Evolutionary conservation across 1,284 basidiomycete genomes (phyloP).

Genomic region (Microbotryomycetes sp.): DNA sequence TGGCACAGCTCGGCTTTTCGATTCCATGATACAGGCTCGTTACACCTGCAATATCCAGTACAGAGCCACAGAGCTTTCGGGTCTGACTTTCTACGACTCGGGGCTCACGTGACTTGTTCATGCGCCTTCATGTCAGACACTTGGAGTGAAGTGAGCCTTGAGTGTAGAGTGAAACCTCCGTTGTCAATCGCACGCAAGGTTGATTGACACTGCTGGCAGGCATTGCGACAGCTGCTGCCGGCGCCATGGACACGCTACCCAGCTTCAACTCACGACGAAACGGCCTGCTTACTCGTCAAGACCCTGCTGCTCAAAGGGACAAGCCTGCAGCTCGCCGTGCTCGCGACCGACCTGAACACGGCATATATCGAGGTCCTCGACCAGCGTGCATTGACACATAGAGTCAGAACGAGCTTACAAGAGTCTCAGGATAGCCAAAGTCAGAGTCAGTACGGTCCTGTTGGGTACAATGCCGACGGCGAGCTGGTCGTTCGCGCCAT

Average conservation of each 20-base stretch:
- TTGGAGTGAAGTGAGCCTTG: no score
- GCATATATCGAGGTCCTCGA: slow-evolving; percentile 13
- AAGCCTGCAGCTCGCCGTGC: slow-evolving; percentile 1
- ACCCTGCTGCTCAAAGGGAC: not conserved
- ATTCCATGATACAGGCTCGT: no score
- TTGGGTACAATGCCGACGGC: slow-evolving; percentile 5
- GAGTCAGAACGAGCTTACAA: slow-evolving; percentile 6
- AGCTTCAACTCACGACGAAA: no score
- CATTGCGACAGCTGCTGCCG: not conserved
- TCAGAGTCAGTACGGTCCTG: not conserved
- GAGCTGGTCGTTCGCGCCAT: not conserved
- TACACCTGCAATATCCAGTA: no score
- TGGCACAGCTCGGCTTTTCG: no score
- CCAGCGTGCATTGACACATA: slow-evolving; percentile 1
- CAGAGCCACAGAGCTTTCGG: no score
- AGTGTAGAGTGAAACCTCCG: no score
- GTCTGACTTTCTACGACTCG: no score
- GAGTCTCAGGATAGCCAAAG: not conserved
- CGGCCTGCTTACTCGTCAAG: not conserved
- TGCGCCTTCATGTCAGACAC: no score
- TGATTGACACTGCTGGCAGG: no score
- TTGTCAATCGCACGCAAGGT: no score
- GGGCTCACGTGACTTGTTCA: no score
- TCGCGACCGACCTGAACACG: slow-evolving; percentile 7
- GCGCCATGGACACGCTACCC: not conserved